A percentile compares a stretch with the other conserved stretches of the same genome.
Conservation (phyloP, 2,329 filamentous ascomycete species). For the Arthrobotrys megalospora region DNA sequence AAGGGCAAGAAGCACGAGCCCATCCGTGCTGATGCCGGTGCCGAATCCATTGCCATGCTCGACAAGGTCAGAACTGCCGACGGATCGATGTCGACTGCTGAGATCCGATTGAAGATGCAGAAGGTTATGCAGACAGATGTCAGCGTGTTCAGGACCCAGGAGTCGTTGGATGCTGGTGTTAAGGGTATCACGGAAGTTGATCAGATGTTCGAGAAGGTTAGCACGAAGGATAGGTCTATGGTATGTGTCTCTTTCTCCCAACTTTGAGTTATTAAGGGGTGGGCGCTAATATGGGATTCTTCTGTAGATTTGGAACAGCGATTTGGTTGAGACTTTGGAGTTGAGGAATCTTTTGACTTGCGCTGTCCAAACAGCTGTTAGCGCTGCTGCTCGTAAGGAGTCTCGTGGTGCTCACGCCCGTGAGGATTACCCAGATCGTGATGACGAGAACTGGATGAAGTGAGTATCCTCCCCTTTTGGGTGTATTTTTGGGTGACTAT, state of each 20-base stretch:
- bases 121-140: conserved; percentile 99
- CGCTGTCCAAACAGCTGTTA: conserved; percentile 88
- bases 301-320: conserved; percentile 89
- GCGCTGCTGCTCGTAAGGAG: conserved; percentile 95
- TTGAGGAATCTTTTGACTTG: conserved; percentile 95
- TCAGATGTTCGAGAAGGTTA: conserved; percentile 82
- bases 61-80: conserved; percentile 87
- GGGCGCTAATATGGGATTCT: neutral
- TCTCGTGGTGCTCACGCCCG: conserved; percentile 96
- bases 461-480: conserved; percentile 17
- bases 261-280: neutral
- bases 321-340: conserved; percentile 96
- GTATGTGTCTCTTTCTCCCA: conserved; percentile 25
- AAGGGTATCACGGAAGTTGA: conserved; percentile 89
- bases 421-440: conserved; percentile 95
- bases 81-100: conserved; percentile 87
- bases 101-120: conserved; percentile 93
- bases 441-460: conserved; percentile 94
- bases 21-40: conserved; percentile 86
- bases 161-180: conserved; percentile 93
- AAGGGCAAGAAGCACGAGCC: conserved; percentile 86
- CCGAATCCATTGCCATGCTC: conserved; percentile 86
- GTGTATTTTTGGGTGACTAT: conserved; percentile 41
- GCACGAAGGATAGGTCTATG: conserved; percentile 98
- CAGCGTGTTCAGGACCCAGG: conserved; percentile 94